Conservation (phyloP, 768 basidiomycete species). For the Megacollybia marginata region DNA sequence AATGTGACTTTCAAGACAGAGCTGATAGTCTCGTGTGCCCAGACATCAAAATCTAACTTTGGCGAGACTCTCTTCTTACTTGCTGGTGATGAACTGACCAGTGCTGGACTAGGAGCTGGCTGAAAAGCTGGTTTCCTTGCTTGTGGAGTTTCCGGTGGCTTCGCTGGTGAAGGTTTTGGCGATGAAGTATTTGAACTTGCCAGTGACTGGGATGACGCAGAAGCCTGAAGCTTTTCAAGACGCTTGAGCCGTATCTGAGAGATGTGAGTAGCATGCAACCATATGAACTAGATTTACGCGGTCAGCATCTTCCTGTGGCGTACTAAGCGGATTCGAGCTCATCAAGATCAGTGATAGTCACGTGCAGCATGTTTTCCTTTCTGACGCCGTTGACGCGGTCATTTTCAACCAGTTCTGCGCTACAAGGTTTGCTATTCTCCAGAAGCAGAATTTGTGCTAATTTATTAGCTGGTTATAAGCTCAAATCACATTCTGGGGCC, state of each 20-base stretch:
- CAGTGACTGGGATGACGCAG: conserved; percentile 28
- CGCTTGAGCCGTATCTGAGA: conserved; percentile 85
- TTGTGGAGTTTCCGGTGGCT: conserved; percentile 17
- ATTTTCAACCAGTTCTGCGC: conserved; percentile 53
- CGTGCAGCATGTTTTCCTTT: background rate
- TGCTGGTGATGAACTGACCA: conserved; percentile 16
- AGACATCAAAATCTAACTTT: conserved; percentile 49
- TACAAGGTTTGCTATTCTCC: conserved; percentile 31
- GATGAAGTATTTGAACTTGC: conserved; percentile 19
- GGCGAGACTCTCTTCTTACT: conserved; percentile 42
- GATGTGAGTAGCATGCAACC: background rate
- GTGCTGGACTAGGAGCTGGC: conserved; percentile 22
- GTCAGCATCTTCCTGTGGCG: conserved; percentile 75
- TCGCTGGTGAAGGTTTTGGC: conserved; percentile 18
- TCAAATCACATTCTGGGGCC: conserved; percentile 74
- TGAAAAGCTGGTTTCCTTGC: conserved; percentile 21
- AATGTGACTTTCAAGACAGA: conserved; percentile 74
- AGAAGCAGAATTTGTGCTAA: no score
- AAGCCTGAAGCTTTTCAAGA: conserved; percentile 71
- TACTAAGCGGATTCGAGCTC: conserved; percentile 31
- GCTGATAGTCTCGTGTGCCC: conserved; percentile 70
- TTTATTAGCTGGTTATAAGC: conserved; percentile 40
- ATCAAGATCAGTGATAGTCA: conserved; percentile 12
- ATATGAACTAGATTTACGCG: conserved; percentile 38
- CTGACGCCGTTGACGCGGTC: conserved; percentile 17